A percentile compares a stretch with the other conserved stretches of the same genome.
These are phyloP conservation scores for Meyerozyma elateridarum DNA, from an alignment of 1,139 yeast species.

Conservation along the genomic window DNA sequence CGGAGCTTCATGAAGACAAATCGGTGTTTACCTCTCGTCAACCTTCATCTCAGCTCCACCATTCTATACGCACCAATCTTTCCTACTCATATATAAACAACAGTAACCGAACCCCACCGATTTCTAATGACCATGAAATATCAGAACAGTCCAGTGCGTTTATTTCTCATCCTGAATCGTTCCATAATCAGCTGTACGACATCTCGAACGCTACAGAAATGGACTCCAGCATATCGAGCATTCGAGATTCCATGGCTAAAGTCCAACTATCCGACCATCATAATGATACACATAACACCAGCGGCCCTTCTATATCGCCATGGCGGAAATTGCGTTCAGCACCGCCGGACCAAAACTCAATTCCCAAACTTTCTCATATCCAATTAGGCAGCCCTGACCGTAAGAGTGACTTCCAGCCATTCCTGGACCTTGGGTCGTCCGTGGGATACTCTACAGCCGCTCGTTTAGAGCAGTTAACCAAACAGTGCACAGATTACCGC, in stretches of 20 bases:
- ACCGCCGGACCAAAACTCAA: not conserved
- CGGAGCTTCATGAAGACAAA: too few species aligned
- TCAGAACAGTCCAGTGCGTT: constrained; percentile 28
- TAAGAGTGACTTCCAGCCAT: too few species aligned
- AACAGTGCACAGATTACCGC: constrained; percentile 38
- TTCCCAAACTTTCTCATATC: not conserved
- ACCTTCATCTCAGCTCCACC: too few species aligned
- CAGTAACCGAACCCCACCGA: too few species aligned
- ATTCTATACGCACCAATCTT: too few species aligned
- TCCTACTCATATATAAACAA: too few species aligned
- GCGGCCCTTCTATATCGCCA: not conserved
- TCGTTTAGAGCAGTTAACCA: constrained; percentile 31
- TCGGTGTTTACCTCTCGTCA: too few species aligned
- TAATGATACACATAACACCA: too few species aligned
- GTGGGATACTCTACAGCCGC: constrained; percentile 10
- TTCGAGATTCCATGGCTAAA: constrained; percentile 20
- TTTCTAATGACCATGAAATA: too few species aligned
- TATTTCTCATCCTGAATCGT: constrained; percentile 21
- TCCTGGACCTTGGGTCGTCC: not conserved
- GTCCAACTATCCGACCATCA: constrained; percentile 7
- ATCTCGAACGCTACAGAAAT: constrained; percentile 9
- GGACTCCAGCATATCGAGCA: constrained; percentile 22
- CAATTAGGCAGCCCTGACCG: too few species aligned
- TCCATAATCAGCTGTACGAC: constrained; percentile 6
- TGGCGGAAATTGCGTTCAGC: not conserved